Evolutionary conservation across 345 rosid species (phyloP), one percentile per base, ranked within the genome.

Genomic region (Passiflora organensis): DNA sequence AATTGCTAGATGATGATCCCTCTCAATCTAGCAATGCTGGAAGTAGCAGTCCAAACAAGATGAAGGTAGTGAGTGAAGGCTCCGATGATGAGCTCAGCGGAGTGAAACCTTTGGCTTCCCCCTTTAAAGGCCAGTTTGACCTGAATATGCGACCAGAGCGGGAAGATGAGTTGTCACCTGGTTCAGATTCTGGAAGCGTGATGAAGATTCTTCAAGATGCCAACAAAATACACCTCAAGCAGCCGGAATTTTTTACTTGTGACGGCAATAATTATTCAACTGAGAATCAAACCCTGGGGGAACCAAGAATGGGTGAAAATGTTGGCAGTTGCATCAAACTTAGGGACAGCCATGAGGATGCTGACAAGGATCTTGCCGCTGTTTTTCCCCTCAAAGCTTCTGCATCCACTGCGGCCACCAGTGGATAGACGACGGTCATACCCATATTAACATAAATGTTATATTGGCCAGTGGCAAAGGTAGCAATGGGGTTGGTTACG

Each of bases 61-160:
- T 68, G 50, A 80, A 65, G 64, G 52, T 55, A 19, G 67, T 22
- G 44, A 59, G 63, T 34, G 82, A 73, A 48, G 79, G 77, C 51
- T 74, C 78, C 13, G 82, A 75, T 22, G 77, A 71, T 16, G 78
- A 86, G 53, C 73, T 64, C 42, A 69, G 62, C 69, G 75, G 67
- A 67, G 36, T 58, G 21, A 78, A 80, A 63, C 68, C 82, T 32
- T 72, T 80, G 0, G 28, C 63, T 55, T 78, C 83, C 1, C 82
- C 86, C 45, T 82, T 80, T 56, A 89, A 80, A 68, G 81, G 82
- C 46, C 87, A 80, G 67, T 80, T 93, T 34, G 97, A 93, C 76
- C 78, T 93, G 60, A 93, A 93, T 64, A 86, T 86, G 66, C 89
- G 83, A 70, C 99, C 99, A 11, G 95, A 84, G 78, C 63, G 82